Percentiles rank a stretch among this genome's conserved stretches.
phyloP scores from a whole-genome alignment of 2,329 filamentous ascomycete species.

The Fusarium neocosmosporiellum region DNA sequence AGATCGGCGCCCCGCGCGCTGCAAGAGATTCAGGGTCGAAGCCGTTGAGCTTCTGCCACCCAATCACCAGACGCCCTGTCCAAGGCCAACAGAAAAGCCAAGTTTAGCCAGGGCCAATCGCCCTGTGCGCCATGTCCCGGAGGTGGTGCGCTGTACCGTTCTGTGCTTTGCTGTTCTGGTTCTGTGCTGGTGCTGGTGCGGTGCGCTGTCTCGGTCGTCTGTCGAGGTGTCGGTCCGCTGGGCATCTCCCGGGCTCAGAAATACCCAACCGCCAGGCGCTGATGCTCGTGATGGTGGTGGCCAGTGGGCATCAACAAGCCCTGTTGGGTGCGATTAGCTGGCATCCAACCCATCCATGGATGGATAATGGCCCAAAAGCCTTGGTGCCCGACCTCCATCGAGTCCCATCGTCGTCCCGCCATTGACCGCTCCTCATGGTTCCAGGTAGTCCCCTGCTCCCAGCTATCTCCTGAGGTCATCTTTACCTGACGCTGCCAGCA shows the following conservation, averaged over 20 bases:
- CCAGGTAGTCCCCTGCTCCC: slow-evolving; percentile 50
- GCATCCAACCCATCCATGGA: slow-evolving; percentile 6
- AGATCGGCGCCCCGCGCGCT: slow-evolving; percentile 12
- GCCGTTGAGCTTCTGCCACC: neutral
- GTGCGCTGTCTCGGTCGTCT: neutral
- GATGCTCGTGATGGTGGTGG: slow-evolving; percentile 35
- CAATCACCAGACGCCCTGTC: slow-evolving; percentile 21
- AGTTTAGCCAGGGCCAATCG: neutral
- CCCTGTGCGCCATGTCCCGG: slow-evolving; percentile 10
- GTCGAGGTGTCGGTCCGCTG: slow-evolving; percentile 7
- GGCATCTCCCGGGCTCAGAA: slow-evolving; percentile 3
- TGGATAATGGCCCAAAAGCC: slow-evolving; percentile 19
- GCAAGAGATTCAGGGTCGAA: slow-evolving; percentile 11
- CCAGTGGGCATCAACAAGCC: slow-evolving; percentile 45
- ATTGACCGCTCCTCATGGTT: slow-evolving; percentile 50
- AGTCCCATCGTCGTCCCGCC: slow-evolving; percentile 35
- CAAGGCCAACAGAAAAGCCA: slow-evolving; percentile 13
- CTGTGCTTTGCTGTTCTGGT: slow-evolving; percentile 22
- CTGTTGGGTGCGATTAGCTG: slow-evolving; percentile 43
- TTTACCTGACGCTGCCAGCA: slow-evolving; percentile 45
- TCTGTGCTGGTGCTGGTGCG: slow-evolving; percentile 3
- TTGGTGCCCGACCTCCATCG: slow-evolving; percentile 45
- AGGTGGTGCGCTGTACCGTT: slow-evolving; percentile 21
- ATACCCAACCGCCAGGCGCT: slow-evolving; percentile 29
- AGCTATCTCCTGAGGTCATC: slow-evolving; percentile 44